These are phyloP conservation scores for Tausonia pullulans DNA, from an alignment of 1,284 basidiomycete species.

Conservation along the genomic window DNA sequence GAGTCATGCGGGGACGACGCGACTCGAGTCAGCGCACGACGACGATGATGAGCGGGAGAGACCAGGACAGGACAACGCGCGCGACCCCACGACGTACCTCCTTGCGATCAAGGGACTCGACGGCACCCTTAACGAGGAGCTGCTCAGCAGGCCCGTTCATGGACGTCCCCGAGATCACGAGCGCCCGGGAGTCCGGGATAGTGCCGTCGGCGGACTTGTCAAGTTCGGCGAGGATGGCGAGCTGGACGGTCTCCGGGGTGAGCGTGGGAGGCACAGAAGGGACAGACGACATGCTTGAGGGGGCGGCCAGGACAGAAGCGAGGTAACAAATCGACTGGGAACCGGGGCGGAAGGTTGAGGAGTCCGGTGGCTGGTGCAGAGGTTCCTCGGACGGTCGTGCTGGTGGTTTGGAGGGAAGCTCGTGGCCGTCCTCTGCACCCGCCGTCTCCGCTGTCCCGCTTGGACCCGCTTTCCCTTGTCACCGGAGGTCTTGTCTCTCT, in stretches of 20 bases:
- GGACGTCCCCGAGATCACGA: constrained; percentile 47
- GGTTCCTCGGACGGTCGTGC: no score
- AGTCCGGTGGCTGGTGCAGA: no score
- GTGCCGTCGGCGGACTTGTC: constrained; percentile 40
- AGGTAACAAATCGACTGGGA: no score
- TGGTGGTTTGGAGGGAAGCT: no score
- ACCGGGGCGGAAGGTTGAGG: no score
- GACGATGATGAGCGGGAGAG: background rate
- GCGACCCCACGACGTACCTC: constrained; percentile 47
- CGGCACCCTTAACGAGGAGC: constrained; percentile 67
- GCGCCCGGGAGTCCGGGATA: constrained; percentile 63
- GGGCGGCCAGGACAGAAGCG: no score
- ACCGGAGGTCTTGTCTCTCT: no score
- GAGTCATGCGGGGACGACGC: background rate
- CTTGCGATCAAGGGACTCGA: constrained; percentile 76
- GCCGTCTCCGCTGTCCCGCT: no score
- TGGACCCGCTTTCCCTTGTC: no score
- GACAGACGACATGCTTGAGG: no score
- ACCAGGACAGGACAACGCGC: background rate
- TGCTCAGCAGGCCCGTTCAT: constrained; percentile 47
- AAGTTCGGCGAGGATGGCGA: constrained; percentile 62
- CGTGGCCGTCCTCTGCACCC: no score
- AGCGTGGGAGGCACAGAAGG: constrained; percentile 14
- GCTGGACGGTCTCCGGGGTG: constrained; percentile 54
- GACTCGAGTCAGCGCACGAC: background rate